Evolutionary conservation across 495 filamentous ascomycete genomes (phyloP).

Genomic region (Margaritispora aquatica): DNA sequence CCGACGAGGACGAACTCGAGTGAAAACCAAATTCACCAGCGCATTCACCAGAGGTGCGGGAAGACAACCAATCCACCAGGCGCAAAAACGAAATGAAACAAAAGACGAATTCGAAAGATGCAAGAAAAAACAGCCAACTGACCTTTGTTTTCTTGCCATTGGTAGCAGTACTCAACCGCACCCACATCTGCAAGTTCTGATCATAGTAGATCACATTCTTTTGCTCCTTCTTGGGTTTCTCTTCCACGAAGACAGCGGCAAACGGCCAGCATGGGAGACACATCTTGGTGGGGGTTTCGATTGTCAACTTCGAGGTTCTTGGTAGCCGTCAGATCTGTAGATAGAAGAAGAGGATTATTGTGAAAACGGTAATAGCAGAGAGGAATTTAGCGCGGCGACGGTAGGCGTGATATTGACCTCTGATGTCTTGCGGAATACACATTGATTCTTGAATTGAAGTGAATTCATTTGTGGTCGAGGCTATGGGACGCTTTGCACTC

Average conservation of each 20-base stretch:
- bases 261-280: constrained; percentile 35
- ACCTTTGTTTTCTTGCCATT: constrained; percentile 3
- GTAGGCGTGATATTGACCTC: neutral
- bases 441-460: neutral
- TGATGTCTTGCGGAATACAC: neutral
- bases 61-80: neutral
- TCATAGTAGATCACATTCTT: constrained; percentile 12
- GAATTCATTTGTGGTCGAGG: neutral
- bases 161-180: too few species aligned
- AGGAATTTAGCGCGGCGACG: neutral
- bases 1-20: neutral
- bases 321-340: too few species aligned
- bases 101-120: neutral
- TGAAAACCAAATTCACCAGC: neutral
- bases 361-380: neutral
- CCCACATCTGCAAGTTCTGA: constrained; percentile 10
- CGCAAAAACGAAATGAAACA: neutral
- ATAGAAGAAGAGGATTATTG: constrained; percentile 8
- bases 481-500: too few species aligned
- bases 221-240: constrained; percentile 9
- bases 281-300: constrained; percentile 17
- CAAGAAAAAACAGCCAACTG: constrained; percentile 2
- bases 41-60: neutral
- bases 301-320: too few species aligned
- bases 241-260: constrained; percentile 31